Conservation (phyloP, 1,284 basidiomycete genomes). For the Heterobasidion occidentale region DNA sequence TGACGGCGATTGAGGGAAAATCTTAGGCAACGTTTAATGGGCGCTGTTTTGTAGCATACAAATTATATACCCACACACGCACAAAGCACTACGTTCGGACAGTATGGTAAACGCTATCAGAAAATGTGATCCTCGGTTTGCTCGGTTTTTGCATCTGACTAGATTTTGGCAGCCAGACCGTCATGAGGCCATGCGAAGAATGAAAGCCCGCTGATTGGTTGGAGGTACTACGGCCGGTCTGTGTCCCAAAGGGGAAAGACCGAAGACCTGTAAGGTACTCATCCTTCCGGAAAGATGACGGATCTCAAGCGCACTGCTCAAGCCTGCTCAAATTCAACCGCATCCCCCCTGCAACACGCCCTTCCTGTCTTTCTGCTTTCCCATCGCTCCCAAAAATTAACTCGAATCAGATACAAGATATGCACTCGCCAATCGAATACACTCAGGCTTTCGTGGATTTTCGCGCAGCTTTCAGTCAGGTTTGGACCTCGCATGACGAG, state of each 20-base stretch:
- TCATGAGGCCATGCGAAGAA: too few species aligned
- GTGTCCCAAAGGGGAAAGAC: not conserved
- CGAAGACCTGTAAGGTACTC: not conserved
- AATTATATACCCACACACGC: too few species aligned
- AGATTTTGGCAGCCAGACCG: too few species aligned
- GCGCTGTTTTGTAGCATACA: too few species aligned
- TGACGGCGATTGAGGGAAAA: too few species aligned
- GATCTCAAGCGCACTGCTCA: not conserved
- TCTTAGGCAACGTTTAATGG: too few species aligned
- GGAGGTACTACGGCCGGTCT: too few species aligned
- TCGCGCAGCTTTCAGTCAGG: not conserved
- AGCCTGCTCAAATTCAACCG: not conserved
- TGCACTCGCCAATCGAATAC: not conserved
- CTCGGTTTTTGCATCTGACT: too few species aligned
- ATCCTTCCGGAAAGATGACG: not conserved
- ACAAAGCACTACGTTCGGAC: too few species aligned
- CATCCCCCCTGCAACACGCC: not conserved
- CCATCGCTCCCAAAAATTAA: not conserved
- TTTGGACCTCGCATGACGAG: not conserved
- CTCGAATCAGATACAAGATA: not conserved
- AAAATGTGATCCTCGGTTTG: too few species aligned
- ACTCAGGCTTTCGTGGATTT: not conserved
- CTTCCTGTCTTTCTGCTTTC: not conserved
- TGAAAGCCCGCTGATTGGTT: too few species aligned
- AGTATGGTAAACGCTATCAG: too few species aligned